phyloP scores from a whole-genome alignment of 2,329 filamentous ascomycete genomes.

The Cercospora citrullina region DNA sequence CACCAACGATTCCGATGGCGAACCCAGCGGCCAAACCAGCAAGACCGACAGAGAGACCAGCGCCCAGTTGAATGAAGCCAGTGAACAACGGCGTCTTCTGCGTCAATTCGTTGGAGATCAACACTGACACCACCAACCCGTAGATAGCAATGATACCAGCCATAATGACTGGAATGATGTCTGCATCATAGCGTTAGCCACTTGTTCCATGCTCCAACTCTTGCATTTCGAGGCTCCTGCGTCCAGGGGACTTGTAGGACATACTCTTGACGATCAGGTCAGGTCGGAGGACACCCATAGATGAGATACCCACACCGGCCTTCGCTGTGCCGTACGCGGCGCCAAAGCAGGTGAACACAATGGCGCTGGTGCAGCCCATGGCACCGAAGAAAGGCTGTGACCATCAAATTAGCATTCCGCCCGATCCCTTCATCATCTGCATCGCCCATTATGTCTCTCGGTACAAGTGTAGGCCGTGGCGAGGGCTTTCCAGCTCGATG shows the following conservation, averaged over 20 bases:
- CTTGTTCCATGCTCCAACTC: not conserved
- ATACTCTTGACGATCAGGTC: conserved; percentile 99
- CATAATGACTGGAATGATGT: conserved; percentile 99
- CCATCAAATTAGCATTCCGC: conserved; percentile 17
- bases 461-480: not conserved
- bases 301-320: conserved; percentile 96
- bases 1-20: conserved; percentile 62
- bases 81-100: conserved; percentile 51
- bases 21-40: conserved; percentile 45
- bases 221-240: not conserved
- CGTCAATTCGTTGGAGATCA: conserved; percentile 55
- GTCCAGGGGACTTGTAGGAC: conserved; percentile 41
- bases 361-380: conserved; percentile 93
- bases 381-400: conserved; percentile 86
- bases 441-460: not conserved
- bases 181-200: conserved; percentile 50
- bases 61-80: conserved; percentile 56
- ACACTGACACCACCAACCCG: conserved; percentile 55
- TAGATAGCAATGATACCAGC: conserved; percentile 99
- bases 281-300: conserved; percentile 96
- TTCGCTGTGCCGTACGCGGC: conserved; percentile 99
- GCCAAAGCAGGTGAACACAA: conserved; percentile 94
- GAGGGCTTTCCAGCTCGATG: not conserved
- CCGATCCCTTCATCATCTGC: conserved; percentile 3
- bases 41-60: conserved; percentile 52